These are phyloP conservation scores for Sanghuangporus baumii DNA, from an alignment of 1,284 basidiomycete genomes.

Conservation along the genomic window DNA sequence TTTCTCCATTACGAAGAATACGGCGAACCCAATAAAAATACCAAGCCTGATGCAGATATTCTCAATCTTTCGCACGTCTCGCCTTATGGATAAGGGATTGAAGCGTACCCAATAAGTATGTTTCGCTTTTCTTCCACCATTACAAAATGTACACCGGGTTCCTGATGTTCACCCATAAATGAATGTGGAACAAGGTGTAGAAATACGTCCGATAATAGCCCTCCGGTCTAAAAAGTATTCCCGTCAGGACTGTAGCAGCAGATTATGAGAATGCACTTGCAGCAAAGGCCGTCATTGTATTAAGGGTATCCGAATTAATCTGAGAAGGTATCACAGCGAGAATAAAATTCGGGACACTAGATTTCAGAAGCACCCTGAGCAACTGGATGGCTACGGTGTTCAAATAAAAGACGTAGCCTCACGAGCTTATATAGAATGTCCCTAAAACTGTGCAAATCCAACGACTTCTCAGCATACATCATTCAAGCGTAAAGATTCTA, in stretches of 20 bases:
- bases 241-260: slow-evolving; percentile 16
- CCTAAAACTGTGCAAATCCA: slow-evolving; percentile 51
- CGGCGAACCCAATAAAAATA: slow-evolving; percentile 79
- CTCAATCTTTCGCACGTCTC: slow-evolving; percentile 2
- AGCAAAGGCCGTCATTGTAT: slow-evolving; percentile 87
- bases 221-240: slow-evolving; percentile 61
- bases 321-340: slow-evolving; percentile 85
- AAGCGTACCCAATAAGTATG: slow-evolving; percentile 72
- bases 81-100: slow-evolving; percentile 7
- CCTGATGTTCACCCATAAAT: slow-evolving; percentile 83
- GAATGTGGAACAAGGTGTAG: slow-evolving; percentile 84
- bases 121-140: slow-evolving; percentile 87
- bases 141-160: slow-evolving; percentile 60
- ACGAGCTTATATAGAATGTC: slow-evolving; percentile 94
- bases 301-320: slow-evolving; percentile 76
- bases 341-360: slow-evolving; percentile 81
- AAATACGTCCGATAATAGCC: slow-evolving; percentile 86
- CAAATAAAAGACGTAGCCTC: slow-evolving; percentile 27
- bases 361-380: slow-evolving; percentile 26
- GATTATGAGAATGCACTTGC: slow-evolving; percentile 36
- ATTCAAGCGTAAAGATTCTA: neutral
- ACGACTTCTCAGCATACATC: neutral
- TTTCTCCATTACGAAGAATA: slow-evolving; percentile 90
- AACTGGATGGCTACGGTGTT: neutral
- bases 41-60: slow-evolving; percentile 47